Base-by-base conservation (phyloP, 768 basidiomycete species). In the Lenzites betulinus region DNA sequence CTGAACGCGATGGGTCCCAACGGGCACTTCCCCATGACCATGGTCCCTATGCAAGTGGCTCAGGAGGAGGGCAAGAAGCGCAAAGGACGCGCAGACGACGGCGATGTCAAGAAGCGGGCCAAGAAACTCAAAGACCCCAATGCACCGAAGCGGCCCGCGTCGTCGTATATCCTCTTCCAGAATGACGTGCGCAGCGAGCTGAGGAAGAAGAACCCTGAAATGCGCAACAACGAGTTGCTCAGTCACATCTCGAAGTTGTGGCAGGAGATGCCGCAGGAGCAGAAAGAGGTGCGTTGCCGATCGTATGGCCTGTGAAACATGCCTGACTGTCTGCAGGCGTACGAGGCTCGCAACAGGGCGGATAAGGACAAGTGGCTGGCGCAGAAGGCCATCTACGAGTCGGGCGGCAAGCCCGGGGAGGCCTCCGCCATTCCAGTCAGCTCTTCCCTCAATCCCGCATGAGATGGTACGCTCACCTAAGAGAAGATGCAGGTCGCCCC, bases 161-260 rank as follows among this genome's bases (percentile, higher is more conserved):
- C 92, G 7, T 93, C 94, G 20, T 98, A 96, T 76, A 85, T 98
- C 69, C 78, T 95, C 66, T 98, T 90, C 81, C 96, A 98, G 77
- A 97, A 96, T 71, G 90, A 91, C 15, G 81, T 94, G 54, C 89
- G 94, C 71, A 83, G 83, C 60, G 79, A 84, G 58, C 79, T 95
- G 66, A 87, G 88, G 77, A 78, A 79, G 39, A 74, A 80, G 66
- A 75, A 90, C 71, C 89, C 91, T 11, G 74, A 77, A 9, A 73
- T 93, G 59, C 74, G 81, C 38, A 88, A 97, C 70, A 71, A 82
- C 39, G 93, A 95, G 57, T 75, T 97, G 38, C 75, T 97, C 67
- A 70, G 71, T 35, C 70, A 88, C 66, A 91, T 97, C 64, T 80
- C 89, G 16, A 83, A 84, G 58, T 81, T 83, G 62, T 98, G 95